Base-by-base conservation (phyloP, 257 asterid species). In the Penstemon newberryi region DNA sequence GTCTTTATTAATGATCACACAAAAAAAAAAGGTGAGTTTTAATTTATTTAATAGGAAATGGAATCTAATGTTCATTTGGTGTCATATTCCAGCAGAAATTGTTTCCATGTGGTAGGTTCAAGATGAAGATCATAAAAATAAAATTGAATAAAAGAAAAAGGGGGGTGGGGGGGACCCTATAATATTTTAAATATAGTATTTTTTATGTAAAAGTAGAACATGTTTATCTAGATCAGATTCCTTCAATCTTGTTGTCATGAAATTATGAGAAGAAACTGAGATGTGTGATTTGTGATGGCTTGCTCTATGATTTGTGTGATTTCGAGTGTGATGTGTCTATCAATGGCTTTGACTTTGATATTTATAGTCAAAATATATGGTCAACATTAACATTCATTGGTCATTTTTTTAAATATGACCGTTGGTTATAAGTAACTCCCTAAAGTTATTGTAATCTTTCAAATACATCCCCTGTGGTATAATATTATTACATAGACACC, bases 31-130 rank as follows among this genome's bases (percentile, higher is more conserved):
- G 1, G 1, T 2, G 1, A 2, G 1, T 25, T n/a, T 25, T 25
- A 25, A 25, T 47, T 76, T 44, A 4, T 73, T 72, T 56, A 81
- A 61, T 61, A 58, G 75, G 67, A 79, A 85, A 70, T 40, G 84
- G 93, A 85, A 91, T 85, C 90, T 83, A 62, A 69, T 89, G 91
- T 77, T 72, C 83, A 82, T 75, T 80, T 84, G 85, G 87, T 25
- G 33, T 73, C 51, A 70, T 74, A 70, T 76, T 59, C 60, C 52
- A 76, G 71, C 75, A 65, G 60, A 81, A 81, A 63, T 70, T 54
- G 62, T 80, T 80, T 67, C 73, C 86, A 80, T 75, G 85, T 80
- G 89, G 82, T 82, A 69, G 92, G 86, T 83, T 79, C 58, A 72
- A 78, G 69, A 70, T 66, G 60, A 33, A 53, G 74, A 77, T 60